Evolutionary conservation across 495 filamentous ascomycete species (phyloP).

Genomic region (Hypoxylon subgilvum): DNA sequence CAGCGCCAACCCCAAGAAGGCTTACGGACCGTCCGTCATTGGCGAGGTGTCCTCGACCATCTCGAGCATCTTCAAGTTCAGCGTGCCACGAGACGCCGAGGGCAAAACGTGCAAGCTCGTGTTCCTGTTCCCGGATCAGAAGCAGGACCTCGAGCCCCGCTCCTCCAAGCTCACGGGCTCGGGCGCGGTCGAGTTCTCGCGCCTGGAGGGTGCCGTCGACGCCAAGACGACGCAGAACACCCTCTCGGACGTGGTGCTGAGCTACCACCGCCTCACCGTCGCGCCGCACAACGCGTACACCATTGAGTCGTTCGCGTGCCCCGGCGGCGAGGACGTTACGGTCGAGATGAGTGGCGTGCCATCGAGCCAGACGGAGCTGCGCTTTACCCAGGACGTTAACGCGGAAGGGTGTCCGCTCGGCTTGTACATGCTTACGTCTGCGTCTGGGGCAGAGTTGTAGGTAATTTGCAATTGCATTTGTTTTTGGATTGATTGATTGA

Average conservation of each 20-base stretch:
- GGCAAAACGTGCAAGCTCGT: conserved; percentile 68
- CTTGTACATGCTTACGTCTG: conserved; percentile 60
- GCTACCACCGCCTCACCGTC: conserved; percentile 57
- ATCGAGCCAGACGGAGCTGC: conserved; percentile 56
- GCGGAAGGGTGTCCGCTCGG: conserved; percentile 67
- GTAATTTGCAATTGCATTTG: conserved; percentile 14
- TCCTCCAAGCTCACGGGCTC: conserved; percentile 64
- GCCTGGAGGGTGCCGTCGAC: conserved; percentile 48
- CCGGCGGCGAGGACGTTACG: conserved; percentile 56
- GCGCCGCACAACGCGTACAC: conserved; percentile 62
- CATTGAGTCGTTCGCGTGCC: conserved; percentile 63
- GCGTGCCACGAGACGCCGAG: conserved; percentile 59
- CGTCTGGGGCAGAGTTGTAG: no score
- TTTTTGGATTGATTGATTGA: no score
- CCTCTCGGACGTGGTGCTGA: conserved; percentile 51
- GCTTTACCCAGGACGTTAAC: conserved; percentile 70
- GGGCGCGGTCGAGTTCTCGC: conserved; percentile 61
- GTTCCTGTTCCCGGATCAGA: conserved; percentile 66
- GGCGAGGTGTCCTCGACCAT: conserved; percentile 61
- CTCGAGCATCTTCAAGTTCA: conserved; percentile 73
- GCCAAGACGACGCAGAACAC: conserved; percentile 59
- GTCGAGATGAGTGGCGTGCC: conserved; percentile 58
- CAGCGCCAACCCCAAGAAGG: conserved; percentile 56
- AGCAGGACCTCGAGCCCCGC: conserved; percentile 47
- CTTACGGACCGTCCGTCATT: conserved; percentile 60